A percentile compares a stretch with the other conserved stretches of the same genome.
These are phyloP conservation scores for Brassica hybrid DNA, from an alignment of 441 rosid genomes.

Conservation along the genomic window DNA sequence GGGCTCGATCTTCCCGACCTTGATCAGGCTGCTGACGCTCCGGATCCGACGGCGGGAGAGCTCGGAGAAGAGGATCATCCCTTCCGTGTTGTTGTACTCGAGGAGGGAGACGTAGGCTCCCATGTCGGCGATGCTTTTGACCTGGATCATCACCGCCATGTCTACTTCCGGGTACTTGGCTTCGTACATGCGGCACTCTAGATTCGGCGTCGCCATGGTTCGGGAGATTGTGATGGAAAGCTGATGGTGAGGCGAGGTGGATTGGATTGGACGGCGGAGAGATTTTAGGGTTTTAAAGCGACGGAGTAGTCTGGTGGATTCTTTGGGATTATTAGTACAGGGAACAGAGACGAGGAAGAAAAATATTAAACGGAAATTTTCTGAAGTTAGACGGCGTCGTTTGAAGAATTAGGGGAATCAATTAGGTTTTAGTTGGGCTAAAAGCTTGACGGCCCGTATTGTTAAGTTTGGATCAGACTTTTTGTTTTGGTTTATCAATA, in stretches of 20 bases:
- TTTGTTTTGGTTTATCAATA: neutral
- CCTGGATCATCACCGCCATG: conserved; percentile 99
- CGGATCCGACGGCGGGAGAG: conserved; percentile 98
- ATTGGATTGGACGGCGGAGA: neutral
- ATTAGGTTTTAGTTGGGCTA: neutral
- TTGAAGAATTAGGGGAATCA: neutral
- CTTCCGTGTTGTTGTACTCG: conserved; percentile 97
- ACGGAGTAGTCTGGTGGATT: neutral
- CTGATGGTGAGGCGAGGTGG: no score
- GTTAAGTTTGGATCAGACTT: neutral
- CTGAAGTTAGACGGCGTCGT: neutral
- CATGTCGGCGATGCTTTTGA: conserved; percentile 96
- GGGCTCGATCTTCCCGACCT: conserved; percentile 96
- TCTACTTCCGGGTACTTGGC: conserved; percentile 90
- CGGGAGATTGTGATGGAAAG: no score
- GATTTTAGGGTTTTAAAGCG: conserved; percentile 1
- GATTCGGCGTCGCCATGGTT: conserved; percentile 66
- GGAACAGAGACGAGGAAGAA: neutral
- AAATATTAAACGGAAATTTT: neutral
- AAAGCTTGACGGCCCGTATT: neutral
- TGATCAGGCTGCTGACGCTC: conserved; percentile 90
- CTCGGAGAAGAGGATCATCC: conserved; percentile 97
- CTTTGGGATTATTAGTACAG: neutral
- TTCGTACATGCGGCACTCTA: conserved; percentile 98
- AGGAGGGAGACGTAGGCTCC: conserved; percentile 94